A percentile compares a stretch with the other conserved stretches of the same genome.
These are phyloP conservation scores for Xylariales sp. DNA, from an alignment of 2,329 filamentous ascomycete species.

Conservation along the genomic window DNA sequence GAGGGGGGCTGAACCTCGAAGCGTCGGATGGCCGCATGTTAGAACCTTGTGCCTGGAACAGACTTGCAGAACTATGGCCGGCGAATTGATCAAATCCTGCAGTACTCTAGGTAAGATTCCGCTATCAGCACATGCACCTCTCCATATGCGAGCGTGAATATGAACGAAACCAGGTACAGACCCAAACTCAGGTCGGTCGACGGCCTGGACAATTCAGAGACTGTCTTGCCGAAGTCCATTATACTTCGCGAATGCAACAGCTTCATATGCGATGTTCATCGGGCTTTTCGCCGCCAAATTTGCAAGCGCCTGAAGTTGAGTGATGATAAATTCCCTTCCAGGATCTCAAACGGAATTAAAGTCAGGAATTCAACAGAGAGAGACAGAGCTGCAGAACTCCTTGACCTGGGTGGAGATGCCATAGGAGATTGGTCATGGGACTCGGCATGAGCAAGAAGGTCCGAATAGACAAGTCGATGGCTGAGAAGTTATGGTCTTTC, in stretches of 20 bases:
- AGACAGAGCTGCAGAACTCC: conserved; percentile 19
- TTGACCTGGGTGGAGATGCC: conserved; percentile 14
- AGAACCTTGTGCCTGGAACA: conserved; percentile 25
- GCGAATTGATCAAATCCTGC: conserved; percentile 18
- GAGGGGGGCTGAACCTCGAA: conserved; percentile 26
- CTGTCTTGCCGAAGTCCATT: conserved; percentile 29
- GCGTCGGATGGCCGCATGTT: conserved; percentile 32
- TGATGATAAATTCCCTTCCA: conserved; percentile 28
- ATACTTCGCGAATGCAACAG: conserved; percentile 26
- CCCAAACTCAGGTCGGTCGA: conserved; percentile 30
- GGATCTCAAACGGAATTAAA: conserved; percentile 31
- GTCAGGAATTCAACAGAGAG: conserved; percentile 28
- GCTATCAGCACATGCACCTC: conserved; percentile 17
- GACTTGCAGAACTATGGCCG: conserved; percentile 16
- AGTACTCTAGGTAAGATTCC: conserved; percentile 14
- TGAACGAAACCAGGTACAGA: conserved; percentile 34
- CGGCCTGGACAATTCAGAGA: conserved; percentile 20
- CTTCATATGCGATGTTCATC: conserved; percentile 28
- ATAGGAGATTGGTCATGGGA: conserved; percentile 14
- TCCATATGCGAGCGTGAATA: conserved; percentile 27
- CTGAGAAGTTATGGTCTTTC: conserved; percentile 21
- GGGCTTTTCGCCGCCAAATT: conserved; percentile 17
- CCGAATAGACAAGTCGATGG: conserved; percentile 28
- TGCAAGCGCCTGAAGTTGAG: conserved; percentile 25
- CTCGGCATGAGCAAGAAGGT: conserved; percentile 21